phyloP scores from a whole-genome alignment of 345 rosid species.

The Ceriops decandra region DNA sequence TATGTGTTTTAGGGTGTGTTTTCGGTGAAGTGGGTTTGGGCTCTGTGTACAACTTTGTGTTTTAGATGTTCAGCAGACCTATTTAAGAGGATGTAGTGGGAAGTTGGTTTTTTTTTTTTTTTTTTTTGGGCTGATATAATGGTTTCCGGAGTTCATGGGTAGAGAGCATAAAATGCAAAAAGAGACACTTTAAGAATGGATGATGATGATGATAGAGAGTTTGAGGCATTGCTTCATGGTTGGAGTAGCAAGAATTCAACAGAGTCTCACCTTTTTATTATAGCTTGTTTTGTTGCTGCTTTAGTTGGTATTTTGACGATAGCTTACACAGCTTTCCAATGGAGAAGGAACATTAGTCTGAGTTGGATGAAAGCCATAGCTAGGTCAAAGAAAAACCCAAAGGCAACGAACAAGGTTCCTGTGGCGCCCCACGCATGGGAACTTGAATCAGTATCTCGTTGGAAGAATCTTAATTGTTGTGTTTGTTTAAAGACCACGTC shows the following conservation, averaged over 20 bases:
- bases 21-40: too few species aligned
- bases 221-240: constrained; percentile 41
- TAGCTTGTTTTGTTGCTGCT: constrained; percentile 67
- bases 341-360: constrained; percentile 91
- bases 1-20: too few species aligned
- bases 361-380: constrained; percentile 96
- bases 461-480: constrained; percentile 80
- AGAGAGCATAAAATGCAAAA: constrained; percentile 21
- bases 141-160: neutral
- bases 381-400: constrained; percentile 84
- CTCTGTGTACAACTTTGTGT: too few species aligned
- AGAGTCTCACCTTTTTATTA: constrained; percentile 56
- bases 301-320: constrained; percentile 80
- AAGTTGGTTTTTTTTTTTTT: too few species aligned
- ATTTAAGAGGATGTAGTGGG: neutral
- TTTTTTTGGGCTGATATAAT: neutral
- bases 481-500: constrained; percentile 76
- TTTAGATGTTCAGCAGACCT: too few species aligned
- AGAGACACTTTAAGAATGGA: constrained; percentile 46
- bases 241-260: constrained; percentile 48
- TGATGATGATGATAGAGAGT: constrained; percentile 49
- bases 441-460: constrained; percentile 58
- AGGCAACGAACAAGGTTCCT: constrained; percentile 70
- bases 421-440: constrained; percentile 73
- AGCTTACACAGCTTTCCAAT: constrained; percentile 84